Evolutionary conservation across 805 yeast species (phyloP), one percentile per base, ranked within the genome.

Genomic region (Novakomyces olei): DNA sequence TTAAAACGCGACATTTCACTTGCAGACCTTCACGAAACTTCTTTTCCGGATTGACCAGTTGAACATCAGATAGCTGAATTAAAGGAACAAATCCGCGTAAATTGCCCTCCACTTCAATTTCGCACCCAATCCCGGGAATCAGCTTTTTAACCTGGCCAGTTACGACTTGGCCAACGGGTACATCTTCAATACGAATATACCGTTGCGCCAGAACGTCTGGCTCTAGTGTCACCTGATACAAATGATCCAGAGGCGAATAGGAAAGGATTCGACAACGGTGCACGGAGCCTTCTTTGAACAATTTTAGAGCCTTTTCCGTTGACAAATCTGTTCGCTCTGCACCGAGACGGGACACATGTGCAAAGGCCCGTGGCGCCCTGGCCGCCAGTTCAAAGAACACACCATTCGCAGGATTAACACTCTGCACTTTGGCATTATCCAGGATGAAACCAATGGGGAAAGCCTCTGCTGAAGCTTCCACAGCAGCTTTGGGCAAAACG

Each of bases 31-130:
- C 69, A 52, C 77, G 78, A 61, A 73, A 85, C 46, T 80, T 79
- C 58, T 88, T 67, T 54, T 88, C 96, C 4, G 98, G 98, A 47
- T 85, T 74, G 2, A 69, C 68, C 40, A 85, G 60, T 48, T 70
- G 73, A 36, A 76, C 63, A 51, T 88, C 99, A 42, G 92, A 72
- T 51, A 88, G 66, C 44, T 85, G 93, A 17, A 57, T 47, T 18
- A 69, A 59, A 9, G 78, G 73, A 19, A 79, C 96, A 39, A 64
- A 55, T 4, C 80, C 98, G n/a, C n/a, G n/a, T n/a, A n/a, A n/a
- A n/a, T n/a, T n/a, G n/a, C n/a, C n/a, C n/a, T n/a, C n/a, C n/a
- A n/a, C n/a, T n/a, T n/a, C n/a, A n/a, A n/a, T n/a, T n/a, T n/a
- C n/a, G n/a, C n/a, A n/a, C 41, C 74, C 77, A 31, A 65, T 63